Base-by-base conservation (phyloP, 2,329 filamentous ascomycete genomes). In the Pseudomassariella vexata region DNA sequence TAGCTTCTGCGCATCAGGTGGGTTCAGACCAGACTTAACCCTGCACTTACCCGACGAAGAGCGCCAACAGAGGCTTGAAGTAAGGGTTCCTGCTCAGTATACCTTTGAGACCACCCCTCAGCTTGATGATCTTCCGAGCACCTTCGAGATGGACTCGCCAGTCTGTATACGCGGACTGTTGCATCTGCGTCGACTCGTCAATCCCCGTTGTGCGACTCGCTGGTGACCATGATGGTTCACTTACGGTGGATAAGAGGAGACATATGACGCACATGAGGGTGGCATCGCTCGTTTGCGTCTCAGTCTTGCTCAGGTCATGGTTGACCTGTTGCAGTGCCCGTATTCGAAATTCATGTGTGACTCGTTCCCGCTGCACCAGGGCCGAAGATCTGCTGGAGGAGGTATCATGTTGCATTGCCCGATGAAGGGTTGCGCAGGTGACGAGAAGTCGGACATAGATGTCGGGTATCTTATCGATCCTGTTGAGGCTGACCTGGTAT, bases 181-280 rank as follows among this genome's bases (percentile, higher is more conserved):
- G 37, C 32, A 42, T 40, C 40, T 42, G 19, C 10, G n/a, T 19
- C 11, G 9, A 19, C n/a, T 9, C 8, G n/a, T 19, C 12, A 21
- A 15, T 22, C 19, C 18, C 14, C 11, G 27, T 14, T 22, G 7
- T n/a, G 12, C 9, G 10, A 21, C 14, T 10, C 9, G 5, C n/a
- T 16, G 14, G n/a, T 10, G 19, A 15, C 5, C 17, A 19, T 29
- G 15, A 10, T n/a, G 19, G n/a, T n/a, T 9, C 14, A 34, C 40
- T 24, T 28, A 42, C 40, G 6, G 40, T 38, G 8, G 34, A 35
- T 18, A 39, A n/a, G 8, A 42, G 35, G n/a, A 42, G 37, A 30
- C 37, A 42, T 18, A 42, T 31, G 16, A 42, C 40, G 30, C 37
- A 42, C 40, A 40, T 42, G 19, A 42, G 32, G 11, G 40, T 42